Percentiles rank a stretch among this genome's conserved stretches.
Evolutionary conservation across 441 rosid genomes (phyloP).

Genomic region (Adansonia rubrostipa): DNA sequence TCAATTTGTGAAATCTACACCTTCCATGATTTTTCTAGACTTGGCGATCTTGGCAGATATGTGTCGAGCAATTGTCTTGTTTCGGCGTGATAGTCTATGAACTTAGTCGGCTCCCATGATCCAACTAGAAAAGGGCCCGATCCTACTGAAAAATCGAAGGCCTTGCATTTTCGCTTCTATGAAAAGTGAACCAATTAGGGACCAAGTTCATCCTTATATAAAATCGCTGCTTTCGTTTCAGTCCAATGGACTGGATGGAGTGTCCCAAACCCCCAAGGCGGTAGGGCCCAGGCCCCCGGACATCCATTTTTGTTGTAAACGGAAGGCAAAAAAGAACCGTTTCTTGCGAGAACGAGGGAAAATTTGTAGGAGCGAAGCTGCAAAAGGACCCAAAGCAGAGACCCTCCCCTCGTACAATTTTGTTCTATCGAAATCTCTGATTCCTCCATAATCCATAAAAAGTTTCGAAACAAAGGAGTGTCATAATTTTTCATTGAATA

Average conservation of each 20-base stretch:
- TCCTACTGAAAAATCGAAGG: background rate
- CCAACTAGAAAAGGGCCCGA: background rate
- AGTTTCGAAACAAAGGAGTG: background rate
- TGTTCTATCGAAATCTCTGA: conserved; percentile 10
- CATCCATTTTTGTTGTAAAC: no score
- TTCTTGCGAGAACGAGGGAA: conserved; percentile 14
- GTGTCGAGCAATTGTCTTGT: no score
- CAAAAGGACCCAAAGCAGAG: background rate
- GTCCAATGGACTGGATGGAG: background rate
- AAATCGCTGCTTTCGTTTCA: background rate
- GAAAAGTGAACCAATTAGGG: background rate
- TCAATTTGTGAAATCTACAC: no score
- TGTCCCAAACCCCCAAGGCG: background rate
- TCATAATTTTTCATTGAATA: background rate
- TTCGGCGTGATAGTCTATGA: no score
- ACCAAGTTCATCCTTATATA: background rate
- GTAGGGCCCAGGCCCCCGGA: background rate
- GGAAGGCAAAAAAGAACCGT: background rate
- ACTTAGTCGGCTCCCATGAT: no score
- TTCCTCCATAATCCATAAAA: background rate
- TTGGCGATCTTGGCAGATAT: no score
- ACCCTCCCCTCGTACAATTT: background rate
- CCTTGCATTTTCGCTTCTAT: background rate
- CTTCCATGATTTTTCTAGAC: no score
- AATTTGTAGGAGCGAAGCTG: background rate